Evolutionary conservation across 768 basidiomycete species (phyloP), one percentile per base, ranked within the genome.

Genomic region (Cantharellus anzutake): DNA sequence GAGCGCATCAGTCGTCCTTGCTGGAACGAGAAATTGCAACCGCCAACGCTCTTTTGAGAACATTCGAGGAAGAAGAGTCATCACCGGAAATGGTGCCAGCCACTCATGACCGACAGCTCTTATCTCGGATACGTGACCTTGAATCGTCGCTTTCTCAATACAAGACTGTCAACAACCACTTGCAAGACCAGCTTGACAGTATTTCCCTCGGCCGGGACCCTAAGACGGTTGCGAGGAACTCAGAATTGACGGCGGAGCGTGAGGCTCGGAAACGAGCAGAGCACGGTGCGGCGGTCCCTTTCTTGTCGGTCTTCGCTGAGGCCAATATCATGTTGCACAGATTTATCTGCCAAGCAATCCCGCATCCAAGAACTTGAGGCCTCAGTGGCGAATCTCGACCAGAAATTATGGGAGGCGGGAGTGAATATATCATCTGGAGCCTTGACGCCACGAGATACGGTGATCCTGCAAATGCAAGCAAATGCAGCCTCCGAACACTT

Each of bases 401-500:
- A 90, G 67, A 74, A 76, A 5, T 76, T 91, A 4, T 88, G 86
- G 66, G 85, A 90, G 58, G 74, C 89, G 2, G 71, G 77, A 2
- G 86, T 86, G 0, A 81, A 85, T 68, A 81, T 88, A 37, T 86
- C 81, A 0, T 79, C 77, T 0, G 89, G 87, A 2, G 72, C 81
- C 48, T 84, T 87, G 64, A 74, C 87, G 0, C 86, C 88, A 0
- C 84, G 84, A 0, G 78, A 78, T 42, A 74, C 78, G 20, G 81
- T 84, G 3, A 76, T 89, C 1, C 69, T 89, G n/a, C 76, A 79
- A 56, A 70, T 93, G 63, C 71, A 70, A 4, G 81, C 84, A 51
- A 93, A 92, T 65, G 93, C 93, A 0, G 87, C 86, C n/a, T 76
- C 82, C 64, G 74, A 82, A 63, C 88, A 89, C 80, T 79, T 79